Percentiles rank a stretch among this genome's conserved stretches.
Conservation (phyloP, 257 asterid species). For the Apocynum venetum region DNA sequence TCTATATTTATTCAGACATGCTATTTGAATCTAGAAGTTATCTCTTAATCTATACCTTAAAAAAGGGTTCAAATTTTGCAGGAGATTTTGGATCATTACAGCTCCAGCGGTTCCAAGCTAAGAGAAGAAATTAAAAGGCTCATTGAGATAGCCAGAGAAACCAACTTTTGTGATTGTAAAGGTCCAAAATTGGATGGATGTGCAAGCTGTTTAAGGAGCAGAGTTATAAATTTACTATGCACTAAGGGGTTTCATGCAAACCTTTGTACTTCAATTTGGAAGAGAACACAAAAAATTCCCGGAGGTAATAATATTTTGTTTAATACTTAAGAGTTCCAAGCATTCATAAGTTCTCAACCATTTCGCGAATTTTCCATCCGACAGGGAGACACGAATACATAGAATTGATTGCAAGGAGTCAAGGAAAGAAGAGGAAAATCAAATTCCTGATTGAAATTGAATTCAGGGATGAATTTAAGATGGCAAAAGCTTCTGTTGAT, state of each 20-base stretch:
- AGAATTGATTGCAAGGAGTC: slow-evolving; percentile 40
- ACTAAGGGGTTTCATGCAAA: slow-evolving; percentile 40
- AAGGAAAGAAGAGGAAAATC: slow-evolving; percentile 39
- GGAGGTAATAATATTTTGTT: slow-evolving; percentile 31
- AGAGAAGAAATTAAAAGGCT: slow-evolving; percentile 33
- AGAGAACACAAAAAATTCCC: slow-evolving; percentile 35
- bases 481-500: slow-evolving; percentile 49
- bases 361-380: too few relatives aligned
- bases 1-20: too few relatives aligned
- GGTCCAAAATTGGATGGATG: slow-evolving; percentile 26
- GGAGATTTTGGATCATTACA: slow-evolving; percentile 47
- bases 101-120: slow-evolving; percentile 30
- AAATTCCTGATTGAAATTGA: slow-evolving; percentile 42
- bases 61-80: slow-evolving; percentile 15
- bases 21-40: too few relatives aligned
- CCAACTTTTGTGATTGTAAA: slow-evolving; percentile 29
- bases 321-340: not conserved
- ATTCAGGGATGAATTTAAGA: slow-evolving; percentile 48
- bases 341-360: not conserved
- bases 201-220: slow-evolving; percentile 33
- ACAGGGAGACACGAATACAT: slow-evolving; percentile 57
- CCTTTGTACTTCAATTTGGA: slow-evolving; percentile 48
- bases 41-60: too few relatives aligned
- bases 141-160: slow-evolving; percentile 24
- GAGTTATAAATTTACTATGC: slow-evolving; percentile 32